A percentile compares a stretch with the other conserved stretches of the same genome.
phyloP scores from a whole-genome alignment of 305 asterid species.

The Fraxinus velutina region DNA sequence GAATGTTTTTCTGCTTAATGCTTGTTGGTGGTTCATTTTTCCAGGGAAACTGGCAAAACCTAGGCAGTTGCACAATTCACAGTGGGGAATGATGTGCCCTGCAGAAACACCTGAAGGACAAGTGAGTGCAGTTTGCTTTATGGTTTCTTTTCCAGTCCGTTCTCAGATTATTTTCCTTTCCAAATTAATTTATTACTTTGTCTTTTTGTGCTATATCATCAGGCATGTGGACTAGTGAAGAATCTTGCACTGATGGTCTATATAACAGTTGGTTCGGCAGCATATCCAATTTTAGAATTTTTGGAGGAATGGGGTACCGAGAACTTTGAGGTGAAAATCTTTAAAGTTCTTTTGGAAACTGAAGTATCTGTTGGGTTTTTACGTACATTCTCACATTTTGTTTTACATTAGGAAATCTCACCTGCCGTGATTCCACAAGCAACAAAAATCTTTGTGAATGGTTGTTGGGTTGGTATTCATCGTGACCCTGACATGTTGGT shows the following conservation, averaged over 20 bases:
- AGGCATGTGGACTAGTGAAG: conserved; percentile 99
- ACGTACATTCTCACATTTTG: conserved; percentile 5
- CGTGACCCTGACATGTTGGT: conserved; percentile 98
- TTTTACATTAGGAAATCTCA: conserved; percentile 68
- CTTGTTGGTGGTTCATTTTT: conserved; percentile 11
- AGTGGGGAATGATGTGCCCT: conserved; percentile 99
- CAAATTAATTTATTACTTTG: conserved; percentile 15
- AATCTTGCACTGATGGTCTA: conserved; percentile 97
- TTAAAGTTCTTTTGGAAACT: background rate
- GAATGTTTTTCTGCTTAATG: background rate
- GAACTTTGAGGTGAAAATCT: conserved; percentile 76
- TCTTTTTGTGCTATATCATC: conserved; percentile 24
- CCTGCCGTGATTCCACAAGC: conserved; percentile 96
- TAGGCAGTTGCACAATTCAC: conserved; percentile 98
- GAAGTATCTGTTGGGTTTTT: conserved; percentile 11
- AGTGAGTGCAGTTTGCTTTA: conserved; percentile 41
- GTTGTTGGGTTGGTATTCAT: conserved; percentile 96
- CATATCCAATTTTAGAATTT: conserved; percentile 91
- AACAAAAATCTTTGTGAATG: conserved; percentile 93
- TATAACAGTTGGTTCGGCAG: conserved; percentile 95
- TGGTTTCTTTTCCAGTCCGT: conserved; percentile 12
- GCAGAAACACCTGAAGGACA: conserved; percentile 99
- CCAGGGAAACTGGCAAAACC: conserved; percentile 96
- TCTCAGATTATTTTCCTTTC: background rate
- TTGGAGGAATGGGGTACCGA: conserved; percentile 99